Percentiles rank a stretch among this genome's conserved stretches.
These are phyloP conservation scores for Paramecium sexaurelia DNA, from an alignment of 73 alveolate species.

Conservation along the genomic window DNA sequence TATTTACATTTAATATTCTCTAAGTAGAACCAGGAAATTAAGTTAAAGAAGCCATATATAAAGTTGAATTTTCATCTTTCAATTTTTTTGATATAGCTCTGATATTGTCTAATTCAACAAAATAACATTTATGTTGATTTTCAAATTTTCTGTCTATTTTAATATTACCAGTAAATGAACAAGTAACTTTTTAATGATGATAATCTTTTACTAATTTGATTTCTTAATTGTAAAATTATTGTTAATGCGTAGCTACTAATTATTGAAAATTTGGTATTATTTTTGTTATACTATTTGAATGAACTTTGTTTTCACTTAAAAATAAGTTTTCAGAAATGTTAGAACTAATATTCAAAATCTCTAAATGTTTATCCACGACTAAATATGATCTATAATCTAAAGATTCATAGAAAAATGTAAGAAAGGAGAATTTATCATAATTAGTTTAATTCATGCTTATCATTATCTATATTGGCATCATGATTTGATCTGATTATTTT, in stretches of 20 bases:
- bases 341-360: neutral
- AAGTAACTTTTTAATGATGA: neutral
- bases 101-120: slow-evolving; percentile 5
- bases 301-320: neutral
- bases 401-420: neutral
- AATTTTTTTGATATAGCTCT: neutral
- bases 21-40: neutral
- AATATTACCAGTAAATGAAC: neutral
- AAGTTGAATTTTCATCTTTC: neutral
- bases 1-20: neutral
- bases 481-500: neutral
- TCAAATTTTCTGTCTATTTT: neutral
- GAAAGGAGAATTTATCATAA: neutral
- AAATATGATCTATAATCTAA: neutral
- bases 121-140: neutral
- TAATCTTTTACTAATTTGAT: neutral
- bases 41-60: neutral
- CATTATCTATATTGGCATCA: slow-evolving; percentile 10
- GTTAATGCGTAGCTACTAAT: neutral
- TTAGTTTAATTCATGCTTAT: neutral
- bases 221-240: neutral
- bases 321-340: neutral
- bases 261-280: neutral
- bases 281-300: neutral
- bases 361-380: neutral